Base-by-base conservation (phyloP, 768 basidiomycete genomes). In the Pleurotus pulmonarius region DNA sequence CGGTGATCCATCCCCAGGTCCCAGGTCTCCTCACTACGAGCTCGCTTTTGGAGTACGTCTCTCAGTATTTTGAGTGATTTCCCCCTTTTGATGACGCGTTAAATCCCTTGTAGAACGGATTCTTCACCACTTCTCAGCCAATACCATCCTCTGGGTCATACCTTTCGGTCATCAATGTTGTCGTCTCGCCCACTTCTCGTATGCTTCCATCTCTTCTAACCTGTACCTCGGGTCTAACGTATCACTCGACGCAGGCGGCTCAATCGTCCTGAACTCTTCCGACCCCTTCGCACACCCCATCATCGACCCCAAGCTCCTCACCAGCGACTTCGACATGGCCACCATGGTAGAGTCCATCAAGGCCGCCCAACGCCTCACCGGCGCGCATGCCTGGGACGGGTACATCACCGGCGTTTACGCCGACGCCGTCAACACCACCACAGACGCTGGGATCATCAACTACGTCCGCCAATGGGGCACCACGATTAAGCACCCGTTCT, bases 121-220 rank as follows among this genome's bases (percentile, higher is more conserved):
- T 57, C 51, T 48, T 47, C 48, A 34, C 39, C 55, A 49, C 53
- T 59, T 16, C 15, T 22, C 20, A 44, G 29, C 39, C 38, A 4
- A 54, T 54, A 3, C 70, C 70, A 15, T 18, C 63, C 7, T 67
- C 59, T 11, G 69, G 74, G 24, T 64, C 61, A 26, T 74, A 67
- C 59, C 46, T 75, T 53, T 67, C 69, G 1, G 58, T 72, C 13
- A 56, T 62, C 16, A 54, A 61, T 15, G 63, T 60, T 15, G 59
- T 73, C 4, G 63, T 73, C 18, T 68, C 70, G 11, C 73, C 75
- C 3, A 67, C 70, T 7, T 70, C 75, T 37, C 70, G 74, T 74
- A 61, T 55, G 67, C 61, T 0, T 18, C 46, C 15, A 22, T 8
- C 13, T 44, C n/a, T 6, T 24, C 51, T 24, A 38, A 37, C 24